phyloP scores from a whole-genome alignment of 1,139 yeast genomes.

The Petasospora rhodanensis region DNA sequence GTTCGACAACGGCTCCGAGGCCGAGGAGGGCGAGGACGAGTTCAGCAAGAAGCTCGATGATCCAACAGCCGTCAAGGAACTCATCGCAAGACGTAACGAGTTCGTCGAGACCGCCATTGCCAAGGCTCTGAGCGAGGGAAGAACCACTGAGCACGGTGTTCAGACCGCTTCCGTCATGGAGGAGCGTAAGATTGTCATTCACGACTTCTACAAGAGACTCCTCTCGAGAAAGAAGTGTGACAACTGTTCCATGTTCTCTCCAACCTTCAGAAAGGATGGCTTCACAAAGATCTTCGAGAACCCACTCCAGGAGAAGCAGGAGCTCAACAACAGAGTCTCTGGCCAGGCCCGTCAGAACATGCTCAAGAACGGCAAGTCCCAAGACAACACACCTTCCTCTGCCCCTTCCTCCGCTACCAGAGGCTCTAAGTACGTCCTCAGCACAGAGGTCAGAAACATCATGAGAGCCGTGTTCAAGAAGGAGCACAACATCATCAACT shows the following conservation, averaged over 20 bases:
- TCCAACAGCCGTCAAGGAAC: conserved; percentile 31
- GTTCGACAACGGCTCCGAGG: conserved; percentile 24
- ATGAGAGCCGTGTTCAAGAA: conserved; percentile 68
- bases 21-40: conserved; percentile 30
- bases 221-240: conserved; percentile 84
- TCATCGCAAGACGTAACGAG: conserved; percentile 57
- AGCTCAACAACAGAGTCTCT: conserved; percentile 74
- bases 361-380: conserved; percentile 34
- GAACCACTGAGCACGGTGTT: conserved; percentile 61
- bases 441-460: conserved; percentile 81
- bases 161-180: conserved; percentile 82
- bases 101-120: conserved; percentile 70
- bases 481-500: conserved; percentile 61
- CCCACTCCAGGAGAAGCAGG: conserved; percentile 76
- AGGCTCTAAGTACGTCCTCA: conserved; percentile 79
- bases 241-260: conserved; percentile 94
- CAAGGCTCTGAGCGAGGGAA: conserved; percentile 74
- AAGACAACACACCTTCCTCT: not conserved
- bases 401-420: too few relatives aligned
- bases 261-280: conserved; percentile 92
- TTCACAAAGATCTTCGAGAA: conserved; percentile 88
- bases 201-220: conserved; percentile 69
- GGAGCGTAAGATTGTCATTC: conserved; percentile 75
- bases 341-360: conserved; percentile 73
- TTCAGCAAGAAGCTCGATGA: conserved; percentile 32